phyloP scores from a whole-genome alignment of 768 basidiomycete species.

The Lactarius pseudohatsudake region DNA sequence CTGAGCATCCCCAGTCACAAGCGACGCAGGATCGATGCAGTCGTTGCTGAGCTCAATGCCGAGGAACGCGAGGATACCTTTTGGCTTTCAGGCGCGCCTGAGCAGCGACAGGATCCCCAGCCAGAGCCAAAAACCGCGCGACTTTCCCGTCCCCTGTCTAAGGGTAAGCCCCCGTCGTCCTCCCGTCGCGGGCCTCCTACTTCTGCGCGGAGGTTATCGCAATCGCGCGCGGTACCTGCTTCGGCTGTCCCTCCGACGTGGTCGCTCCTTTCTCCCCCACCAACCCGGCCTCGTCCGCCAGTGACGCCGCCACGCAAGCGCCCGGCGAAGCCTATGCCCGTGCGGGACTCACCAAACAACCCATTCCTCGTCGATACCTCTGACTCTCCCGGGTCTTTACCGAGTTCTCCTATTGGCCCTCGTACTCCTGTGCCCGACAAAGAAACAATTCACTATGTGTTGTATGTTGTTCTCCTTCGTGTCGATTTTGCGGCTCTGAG shows the following conservation, averaged over 20 bases:
- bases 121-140: slow-evolving; percentile 21
- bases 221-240: slow-evolving; percentile 27
- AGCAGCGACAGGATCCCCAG: slow-evolving; percentile 10
- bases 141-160: slow-evolving; percentile 11
- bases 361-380: slow-evolving; percentile 26
- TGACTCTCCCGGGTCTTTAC: slow-evolving; percentile 24
- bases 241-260: slow-evolving; percentile 16
- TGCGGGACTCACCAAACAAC: slow-evolving; percentile 31
- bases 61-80: slow-evolving; percentile 29
- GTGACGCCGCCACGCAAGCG: slow-evolving; percentile 27
- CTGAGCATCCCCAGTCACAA: slow-evolving; percentile 7
- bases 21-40: slow-evolving; percentile 28
- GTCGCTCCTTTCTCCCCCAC: slow-evolving; percentile 29
- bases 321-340: slow-evolving; percentile 21
- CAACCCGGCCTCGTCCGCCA: slow-evolving; percentile 25
- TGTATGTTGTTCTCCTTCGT: slow-evolving; percentile 18
- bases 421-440: slow-evolving; percentile 24
- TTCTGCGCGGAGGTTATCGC: slow-evolving; percentile 24
- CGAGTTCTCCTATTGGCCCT: slow-evolving; percentile 28
- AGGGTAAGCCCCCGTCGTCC: slow-evolving; percentile 19
- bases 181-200: slow-evolving; percentile 23
- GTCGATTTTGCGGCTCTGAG: background rate
- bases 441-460: slow-evolving; percentile 28
- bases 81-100: slow-evolving; percentile 23
- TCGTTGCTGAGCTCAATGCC: slow-evolving; percentile 25